These are phyloP conservation scores for Mortierella sp. DNA, from an alignment of 371 early-diverging fungal species.

Conservation along the genomic window DNA sequence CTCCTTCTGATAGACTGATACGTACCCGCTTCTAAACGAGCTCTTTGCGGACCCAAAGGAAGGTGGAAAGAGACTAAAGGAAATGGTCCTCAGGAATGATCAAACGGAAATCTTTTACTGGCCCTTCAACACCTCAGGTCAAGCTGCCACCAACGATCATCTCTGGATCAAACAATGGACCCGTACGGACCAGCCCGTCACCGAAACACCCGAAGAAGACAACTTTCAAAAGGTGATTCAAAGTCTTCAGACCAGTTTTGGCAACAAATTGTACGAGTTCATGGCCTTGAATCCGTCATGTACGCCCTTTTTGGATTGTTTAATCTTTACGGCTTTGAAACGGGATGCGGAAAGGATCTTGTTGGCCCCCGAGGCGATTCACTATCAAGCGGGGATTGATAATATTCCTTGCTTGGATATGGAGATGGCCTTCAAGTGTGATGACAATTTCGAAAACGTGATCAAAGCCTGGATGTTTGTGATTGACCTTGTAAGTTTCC, in stretches of 20 bases:
- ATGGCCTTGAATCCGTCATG: constrained; percentile 19
- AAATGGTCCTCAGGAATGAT: constrained; percentile 41
- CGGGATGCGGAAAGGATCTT: constrained; percentile 10
- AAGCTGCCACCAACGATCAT: constrained; percentile 15
- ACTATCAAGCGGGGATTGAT: constrained; percentile 48
- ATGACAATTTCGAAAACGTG: constrained; percentile 42
- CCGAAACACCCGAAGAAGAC: background rate
- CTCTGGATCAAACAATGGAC: constrained; percentile 54
- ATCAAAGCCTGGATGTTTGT: constrained; percentile 29
- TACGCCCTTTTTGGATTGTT: constrained; percentile 23
- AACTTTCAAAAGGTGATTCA: constrained; percentile 3
- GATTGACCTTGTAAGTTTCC: constrained; percentile 25
- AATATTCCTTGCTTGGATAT: constrained; percentile 25
- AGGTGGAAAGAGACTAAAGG: constrained; percentile 21
- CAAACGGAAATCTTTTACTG: constrained; percentile 52
- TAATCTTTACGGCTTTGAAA: constrained; percentile 5
- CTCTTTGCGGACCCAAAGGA: constrained; percentile 16
- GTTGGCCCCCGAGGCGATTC: constrained; percentile 53
- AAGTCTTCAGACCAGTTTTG: background rate
- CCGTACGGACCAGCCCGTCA: constrained; percentile 16
- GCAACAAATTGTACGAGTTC: constrained; percentile 13
- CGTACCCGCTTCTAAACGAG: constrained; percentile 19
- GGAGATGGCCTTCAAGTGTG: constrained; percentile 47
- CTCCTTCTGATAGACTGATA: constrained; percentile 27
- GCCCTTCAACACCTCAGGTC: constrained; percentile 42